These are phyloP conservation scores for Brassica nigra DNA, from an alignment of 345 rosid genomes.

Conservation along the genomic window DNA sequence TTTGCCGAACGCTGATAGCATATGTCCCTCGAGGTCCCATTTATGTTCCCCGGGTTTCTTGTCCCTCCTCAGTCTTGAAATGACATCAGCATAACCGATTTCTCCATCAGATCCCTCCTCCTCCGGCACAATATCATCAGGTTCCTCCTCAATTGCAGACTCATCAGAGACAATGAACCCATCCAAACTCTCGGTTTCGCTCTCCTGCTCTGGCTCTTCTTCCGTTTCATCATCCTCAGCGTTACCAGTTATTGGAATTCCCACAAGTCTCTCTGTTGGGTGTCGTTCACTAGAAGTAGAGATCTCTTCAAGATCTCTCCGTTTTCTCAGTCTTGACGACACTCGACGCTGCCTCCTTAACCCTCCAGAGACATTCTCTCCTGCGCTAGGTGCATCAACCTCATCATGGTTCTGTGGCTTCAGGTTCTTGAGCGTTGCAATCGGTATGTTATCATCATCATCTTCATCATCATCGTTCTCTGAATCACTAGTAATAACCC, in stretches of 20 bases:
- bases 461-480: slow-evolving; percentile 63
- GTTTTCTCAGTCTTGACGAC: slow-evolving; percentile 45
- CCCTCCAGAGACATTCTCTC: slow-evolving; percentile 20
- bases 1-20: slow-evolving; percentile 76
- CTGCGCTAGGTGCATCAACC: not conserved
- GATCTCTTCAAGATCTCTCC: slow-evolving; percentile 12
- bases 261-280: slow-evolving; percentile 27
- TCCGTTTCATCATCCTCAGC: slow-evolving; percentile 48
- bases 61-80: slow-evolving; percentile 53
- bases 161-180: slow-evolving; percentile 52
- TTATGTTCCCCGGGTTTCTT: slow-evolving; percentile 42
- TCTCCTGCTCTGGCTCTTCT: slow-evolving; percentile 41
- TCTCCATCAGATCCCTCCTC: slow-evolving; percentile 50
- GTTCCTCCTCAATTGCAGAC: slow-evolving; percentile 10
- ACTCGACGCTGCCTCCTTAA: slow-evolving; percentile 39
- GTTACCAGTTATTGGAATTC: slow-evolving; percentile 41
- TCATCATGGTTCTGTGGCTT: slow-evolving; percentile 29
- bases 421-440: slow-evolving; percentile 48
- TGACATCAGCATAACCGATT: slow-evolving; percentile 37
- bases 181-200: slow-evolving; percentile 53
- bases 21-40: slow-evolving; percentile 67
- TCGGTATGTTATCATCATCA: slow-evolving; percentile 54
- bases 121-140: not conserved
- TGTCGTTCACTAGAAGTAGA: slow-evolving; percentile 29
- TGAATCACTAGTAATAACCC: slow-evolving; percentile 60